Base-by-base conservation (phyloP, 108 stramenopile species). In the Skeletonema potamos region DNA sequence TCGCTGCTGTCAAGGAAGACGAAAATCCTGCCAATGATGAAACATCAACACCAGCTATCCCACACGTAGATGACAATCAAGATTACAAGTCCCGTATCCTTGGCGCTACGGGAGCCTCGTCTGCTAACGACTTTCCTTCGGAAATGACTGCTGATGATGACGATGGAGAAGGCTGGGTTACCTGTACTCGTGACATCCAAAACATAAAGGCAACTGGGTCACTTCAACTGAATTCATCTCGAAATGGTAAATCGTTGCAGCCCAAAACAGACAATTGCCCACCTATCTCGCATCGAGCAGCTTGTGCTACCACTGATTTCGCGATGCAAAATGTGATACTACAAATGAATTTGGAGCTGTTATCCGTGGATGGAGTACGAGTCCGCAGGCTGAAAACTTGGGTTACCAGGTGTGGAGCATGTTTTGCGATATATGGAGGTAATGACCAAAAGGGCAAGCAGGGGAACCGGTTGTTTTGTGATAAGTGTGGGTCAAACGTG, bases 271-370 rank as follows among this genome's bases (percentile, higher is more conserved):
- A 76, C 28, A 64, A 48, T 29, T 66, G 62, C 1, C 92, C 90
- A 22, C 87, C 86, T 24, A 68, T 70, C 12, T 68, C 67, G 3
- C 80, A 79, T 72, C 84, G 95, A 27, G 72, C 90, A 22, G 97
- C 96, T 9, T 98, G 98, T 81, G 92, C 96, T 30, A 99, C 99
- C 17, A 96, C 97, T 27, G 99, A 99, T 82, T 99, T 97, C 76
- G 97, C 97, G 43, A 98, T 98, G 98, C 99, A 99, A 77, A 99
- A 99, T 82, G 98, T 99, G 2, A 75, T 99, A 22, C 74, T 99
- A 17, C 96, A 97, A 84, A 96, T 99, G 96, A 95, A 95, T 54
- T 81, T 99, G 62, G 85, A 84, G 43, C 77, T 99, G 11, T 60
- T 98, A 32, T 84, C 93, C 2, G 77, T 97, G 1, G 89, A 98